Evolutionary conservation across 495 filamentous ascomycete genomes (phyloP).

Genomic region (Penicillium soppii): DNA sequence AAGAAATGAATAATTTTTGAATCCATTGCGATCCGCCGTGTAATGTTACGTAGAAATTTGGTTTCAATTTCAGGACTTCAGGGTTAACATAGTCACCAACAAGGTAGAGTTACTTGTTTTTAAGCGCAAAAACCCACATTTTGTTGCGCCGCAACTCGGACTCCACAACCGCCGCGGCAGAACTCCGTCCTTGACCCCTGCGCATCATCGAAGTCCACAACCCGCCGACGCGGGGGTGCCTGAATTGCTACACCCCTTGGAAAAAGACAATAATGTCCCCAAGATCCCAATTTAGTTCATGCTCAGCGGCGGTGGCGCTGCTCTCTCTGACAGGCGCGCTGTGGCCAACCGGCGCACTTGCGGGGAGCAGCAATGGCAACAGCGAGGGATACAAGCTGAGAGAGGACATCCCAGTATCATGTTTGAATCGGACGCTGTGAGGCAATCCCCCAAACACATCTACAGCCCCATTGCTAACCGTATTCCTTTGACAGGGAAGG

Average conservation of each 20-base stretch:
- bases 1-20: constrained; percentile 1
- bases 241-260: neutral
- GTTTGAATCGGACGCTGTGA: constrained; percentile 67
- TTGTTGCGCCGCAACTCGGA: constrained; percentile 3
- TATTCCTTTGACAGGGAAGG: constrained; percentile 33
- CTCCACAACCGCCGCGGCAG: constrained; percentile 9
- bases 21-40: neutral
- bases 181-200: constrained; percentile 18
- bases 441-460: constrained; percentile 16
- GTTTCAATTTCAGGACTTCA: no score
- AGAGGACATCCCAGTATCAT: constrained; percentile 61
- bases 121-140: neutral
- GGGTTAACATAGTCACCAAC: no score
- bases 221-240: constrained; percentile 15
- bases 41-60: neutral
- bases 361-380: constrained; percentile 30
- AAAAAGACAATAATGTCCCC: constrained; percentile 11
- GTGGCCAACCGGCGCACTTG: constrained; percentile 25
- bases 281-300: constrained; percentile 8
- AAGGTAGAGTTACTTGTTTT: no score
- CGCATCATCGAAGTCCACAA: constrained; percentile 11
- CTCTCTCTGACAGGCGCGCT: constrained; percentile 21
- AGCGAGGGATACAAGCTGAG: constrained; percentile 50
- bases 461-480: constrained; percentile 14
- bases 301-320: constrained; percentile 7